Evolutionary conservation across 352 stramenopile genomes (phyloP), one percentile per base, ranked within the genome.

Genomic region (Phytophthora hybrid): DNA sequence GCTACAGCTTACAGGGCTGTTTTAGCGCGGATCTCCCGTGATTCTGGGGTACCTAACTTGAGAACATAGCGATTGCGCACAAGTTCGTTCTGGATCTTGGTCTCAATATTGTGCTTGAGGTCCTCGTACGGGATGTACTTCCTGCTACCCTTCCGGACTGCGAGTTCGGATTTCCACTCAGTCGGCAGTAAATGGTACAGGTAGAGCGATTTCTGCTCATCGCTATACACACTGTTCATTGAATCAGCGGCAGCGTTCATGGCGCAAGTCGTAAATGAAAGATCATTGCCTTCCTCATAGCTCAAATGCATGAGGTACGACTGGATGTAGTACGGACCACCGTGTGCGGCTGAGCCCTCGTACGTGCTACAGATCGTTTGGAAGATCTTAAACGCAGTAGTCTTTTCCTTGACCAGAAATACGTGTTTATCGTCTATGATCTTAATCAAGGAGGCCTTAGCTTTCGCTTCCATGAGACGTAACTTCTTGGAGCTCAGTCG

Each of bases 321-420:
- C 51, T 68, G 49, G 58, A 73, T 66, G 41, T 47, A 73, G 59
- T 63, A 68, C 37, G 66, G 66, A 29, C 63, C 59, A 10, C 52
- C 59, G n/a, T 73, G 52, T 18, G 57, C n/a, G 6, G 46, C 51
- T 52, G 44, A 21, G 9, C 16, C 66, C 26, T 73, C 66, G 39
- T 73, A 68, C 21, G 19, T 47, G n/a, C 44, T 29, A n/a, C n/a
- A n/a, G n/a, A n/a, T n/a, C n/a, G n/a, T n/a, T n/a, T n/a, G n/a
- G n/a, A n/a, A n/a, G n/a, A 74, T 69, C 39, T 59, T 53, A 51
- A 26, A 74, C 19, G 63, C 44, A 44, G 55, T 71, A 37, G 39
- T 29, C 39, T 60, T 68, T 21, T 73, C 52, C 21, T 57, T 55
- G 41, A 73, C 59, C 26, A 74, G 51, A 10, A 68, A 44, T 4